Evolutionary conservation across 148 eudicot species (phyloP).

Genomic region (Heliosperma pusillum): DNA sequence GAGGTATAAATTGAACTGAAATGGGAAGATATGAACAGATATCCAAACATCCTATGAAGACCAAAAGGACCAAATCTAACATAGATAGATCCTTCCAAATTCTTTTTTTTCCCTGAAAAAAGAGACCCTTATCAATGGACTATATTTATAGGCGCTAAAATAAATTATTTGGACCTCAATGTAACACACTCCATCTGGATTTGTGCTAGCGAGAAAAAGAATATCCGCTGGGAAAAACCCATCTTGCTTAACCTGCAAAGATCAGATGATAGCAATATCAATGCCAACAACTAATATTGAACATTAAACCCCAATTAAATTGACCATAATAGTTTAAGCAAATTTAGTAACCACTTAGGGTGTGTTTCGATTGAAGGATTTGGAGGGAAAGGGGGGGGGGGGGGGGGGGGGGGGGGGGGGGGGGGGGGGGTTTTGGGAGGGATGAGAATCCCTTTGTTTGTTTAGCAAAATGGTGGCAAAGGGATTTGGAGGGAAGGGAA

Average conservation of each 20-base stretch:
- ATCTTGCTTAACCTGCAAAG: conserved; percentile 79
- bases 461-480: too few species aligned
- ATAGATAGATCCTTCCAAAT: neutral
- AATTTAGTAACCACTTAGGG: neutral
- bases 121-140: neutral
- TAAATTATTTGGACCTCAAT: conserved; percentile 50
- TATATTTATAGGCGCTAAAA: neutral
- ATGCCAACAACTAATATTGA: conserved; percentile 7
- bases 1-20: conserved; percentile 8
- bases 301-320: neutral
- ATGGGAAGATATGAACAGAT: neutral
- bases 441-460: too few species aligned
- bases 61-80: neutral
- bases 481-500: too few species aligned
- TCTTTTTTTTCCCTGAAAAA: neutral
- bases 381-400: too few species aligned
- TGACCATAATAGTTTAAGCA: neutral
- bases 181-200: conserved; percentile 95
- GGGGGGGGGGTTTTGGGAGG: too few species aligned
- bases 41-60: neutral
- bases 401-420: too few species aligned
- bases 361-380: too few species aligned
- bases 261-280: conserved; percentile 6
- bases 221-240: conserved; percentile 92
- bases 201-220: conserved; percentile 88